Percentiles rank a stretch among this genome's conserved stretches.
phyloP scores from a whole-genome alignment of 495 filamentous ascomycete genomes.

The Penicillium coffeae region DNA sequence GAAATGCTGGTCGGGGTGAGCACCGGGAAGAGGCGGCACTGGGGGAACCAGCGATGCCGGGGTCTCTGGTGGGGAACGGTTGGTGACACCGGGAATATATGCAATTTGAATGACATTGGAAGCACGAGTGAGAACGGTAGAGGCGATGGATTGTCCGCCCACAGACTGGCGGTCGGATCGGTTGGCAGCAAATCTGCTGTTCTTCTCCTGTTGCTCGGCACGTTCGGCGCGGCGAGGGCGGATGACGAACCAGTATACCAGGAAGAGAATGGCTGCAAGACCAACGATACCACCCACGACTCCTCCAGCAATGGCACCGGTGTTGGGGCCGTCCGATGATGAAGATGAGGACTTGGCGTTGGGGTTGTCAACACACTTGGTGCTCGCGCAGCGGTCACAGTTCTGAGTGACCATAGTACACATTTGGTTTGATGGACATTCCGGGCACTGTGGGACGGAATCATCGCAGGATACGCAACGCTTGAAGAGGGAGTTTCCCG shows the following conservation, averaged over 20 bases:
- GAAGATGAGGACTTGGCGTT: constrained; percentile 19
- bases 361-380: constrained; percentile 50
- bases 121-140: constrained; percentile 89
- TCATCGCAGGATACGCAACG: constrained; percentile 42
- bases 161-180: constrained; percentile 78
- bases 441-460: constrained; percentile 46
- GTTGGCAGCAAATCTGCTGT: constrained; percentile 57
- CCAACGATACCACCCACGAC: constrained; percentile 72
- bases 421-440: constrained; percentile 42
- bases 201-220: constrained; percentile 45
- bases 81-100: constrained; percentile 96
- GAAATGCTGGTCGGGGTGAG: constrained; percentile 77
- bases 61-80: constrained; percentile 77
- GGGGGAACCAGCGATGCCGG: constrained; percentile 83
- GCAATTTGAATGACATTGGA: constrained; percentile 99
- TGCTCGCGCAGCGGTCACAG: constrained; percentile 57
- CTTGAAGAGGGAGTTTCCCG: constrained; percentile 41
- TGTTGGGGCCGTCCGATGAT: constrained; percentile 50
- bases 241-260: constrained; percentile 84
- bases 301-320: constrained; percentile 80
- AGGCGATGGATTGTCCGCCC: constrained; percentile 74
- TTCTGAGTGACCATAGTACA: constrained; percentile 55
- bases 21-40: constrained; percentile 84
- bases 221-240: constrained; percentile 68
- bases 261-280: constrained; percentile 65